These are phyloP conservation scores for Apophysomyces variabilis DNA, from an alignment of 371 early-diverging fungal species.

Conservation along the genomic window DNA sequence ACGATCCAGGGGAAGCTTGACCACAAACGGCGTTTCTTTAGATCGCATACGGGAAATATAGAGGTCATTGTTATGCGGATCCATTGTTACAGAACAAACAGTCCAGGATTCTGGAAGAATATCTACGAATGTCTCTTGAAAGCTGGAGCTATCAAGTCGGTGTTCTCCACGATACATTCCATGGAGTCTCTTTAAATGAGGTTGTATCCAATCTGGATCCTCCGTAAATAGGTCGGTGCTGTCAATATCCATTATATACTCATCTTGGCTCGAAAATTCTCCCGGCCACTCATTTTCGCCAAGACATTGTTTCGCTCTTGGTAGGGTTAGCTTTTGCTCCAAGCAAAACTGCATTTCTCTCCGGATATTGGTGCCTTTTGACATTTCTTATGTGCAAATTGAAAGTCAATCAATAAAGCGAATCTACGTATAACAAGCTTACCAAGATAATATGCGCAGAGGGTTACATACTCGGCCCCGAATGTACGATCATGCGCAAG, in stretches of 20 bases:
- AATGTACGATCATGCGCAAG: conserved; percentile 16
- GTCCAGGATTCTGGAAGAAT: conserved; percentile 70
- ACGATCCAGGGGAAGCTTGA: conserved; percentile 78
- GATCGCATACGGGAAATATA: conserved; percentile 67
- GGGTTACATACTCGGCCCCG: conserved; percentile 22
- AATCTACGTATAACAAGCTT: conserved; percentile 13
- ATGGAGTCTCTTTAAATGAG: conserved; percentile 36
- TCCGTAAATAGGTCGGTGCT: conserved; percentile 2
- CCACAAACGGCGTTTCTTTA: conserved; percentile 55
- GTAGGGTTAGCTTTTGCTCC: conserved; percentile 36
- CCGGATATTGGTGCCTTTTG: conserved; percentile 51
- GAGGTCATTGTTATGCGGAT: conserved; percentile 62
- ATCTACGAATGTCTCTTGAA: conserved; percentile 54
- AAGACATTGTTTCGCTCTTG: conserved; percentile 13
- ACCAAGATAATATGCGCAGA: conserved; percentile 42
- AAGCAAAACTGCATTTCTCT: conserved; percentile 60
- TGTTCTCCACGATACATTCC: conserved; percentile 44
- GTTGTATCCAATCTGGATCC: conserved; percentile 25
- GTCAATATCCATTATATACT: conserved; percentile 21
- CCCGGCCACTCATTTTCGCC: conserved; percentile 40
- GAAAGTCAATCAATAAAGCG: no score
- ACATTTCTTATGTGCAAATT: conserved; percentile 35
- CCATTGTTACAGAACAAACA: conserved; percentile 77
- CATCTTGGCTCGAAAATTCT: not conserved
- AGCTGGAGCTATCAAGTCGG: conserved; percentile 35